phyloP scores from a whole-genome alignment of 768 basidiomycete species.

The Boletus rex-veris region DNA sequence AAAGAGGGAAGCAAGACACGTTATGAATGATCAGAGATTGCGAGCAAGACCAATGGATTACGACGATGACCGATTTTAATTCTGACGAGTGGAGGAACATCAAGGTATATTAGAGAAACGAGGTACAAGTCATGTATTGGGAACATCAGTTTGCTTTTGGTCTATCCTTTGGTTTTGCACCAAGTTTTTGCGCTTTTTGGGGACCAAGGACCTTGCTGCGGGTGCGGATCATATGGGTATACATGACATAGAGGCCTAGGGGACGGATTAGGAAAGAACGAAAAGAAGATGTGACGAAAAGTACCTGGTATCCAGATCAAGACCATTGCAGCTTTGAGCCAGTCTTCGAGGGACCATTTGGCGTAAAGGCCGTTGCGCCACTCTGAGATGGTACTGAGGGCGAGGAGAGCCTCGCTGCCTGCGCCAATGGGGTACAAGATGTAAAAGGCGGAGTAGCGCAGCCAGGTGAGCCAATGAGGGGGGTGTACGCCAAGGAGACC shows the following conservation, averaged over 20 bases:
- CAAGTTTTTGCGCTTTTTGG: conserved; percentile 31
- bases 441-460: conserved; percentile 93
- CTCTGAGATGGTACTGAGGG: conserved; percentile 68
- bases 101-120: conserved; percentile 21
- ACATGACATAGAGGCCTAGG: conserved; percentile 51
- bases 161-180: conserved; percentile 27
- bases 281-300: conserved; percentile 12
- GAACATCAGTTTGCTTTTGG: conserved; percentile 17
- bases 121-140: not conserved
- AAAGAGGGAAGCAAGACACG: not conserved
- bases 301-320: conserved; percentile 87
- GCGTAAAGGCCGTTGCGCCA: conserved; percentile 39
- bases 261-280: not conserved
- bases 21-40: conserved; percentile 11
- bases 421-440: conserved; percentile 93
- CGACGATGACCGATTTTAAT: not conserved
- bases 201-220: conserved; percentile 50
- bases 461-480: conserved; percentile 61
- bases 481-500: conserved; percentile 49
- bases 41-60: conserved; percentile 1
- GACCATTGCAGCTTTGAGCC: conserved; percentile 59
- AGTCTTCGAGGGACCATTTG: conserved; percentile 56
- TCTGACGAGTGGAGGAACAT: not conserved
- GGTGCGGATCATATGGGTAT: conserved; percentile 58
- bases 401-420: conserved; percentile 82